Percentiles rank a stretch among this genome's conserved stretches.
Conservation (phyloP, 805 yeast genomes). For the Candida sanyiensis region DNA sequence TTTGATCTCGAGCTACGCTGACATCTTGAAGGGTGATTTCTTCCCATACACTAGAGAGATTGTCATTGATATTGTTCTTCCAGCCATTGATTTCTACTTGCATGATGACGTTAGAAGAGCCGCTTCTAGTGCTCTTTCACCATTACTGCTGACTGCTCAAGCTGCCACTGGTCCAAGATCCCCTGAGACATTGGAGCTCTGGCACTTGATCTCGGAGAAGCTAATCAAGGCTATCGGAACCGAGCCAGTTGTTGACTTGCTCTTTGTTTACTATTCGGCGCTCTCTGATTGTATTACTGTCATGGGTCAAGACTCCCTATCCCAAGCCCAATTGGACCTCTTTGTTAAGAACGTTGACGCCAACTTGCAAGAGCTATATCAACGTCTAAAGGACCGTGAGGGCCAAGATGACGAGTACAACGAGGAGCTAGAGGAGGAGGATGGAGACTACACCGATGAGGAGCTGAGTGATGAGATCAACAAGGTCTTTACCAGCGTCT, state of each 20-base stretch:
- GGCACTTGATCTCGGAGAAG: slow-evolving; percentile 66
- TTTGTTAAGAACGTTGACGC: slow-evolving; percentile 55
- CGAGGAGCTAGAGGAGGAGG: slow-evolving; percentile 82
- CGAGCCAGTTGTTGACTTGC: slow-evolving; percentile 80
- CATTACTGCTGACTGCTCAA: slow-evolving; percentile 59
- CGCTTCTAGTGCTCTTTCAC: slow-evolving; percentile 82
- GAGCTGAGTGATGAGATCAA: slow-evolving; percentile 83
- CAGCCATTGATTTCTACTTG: slow-evolving; percentile 84
- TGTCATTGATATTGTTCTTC: slow-evolving; percentile 72
- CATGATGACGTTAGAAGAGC: slow-evolving; percentile 92
- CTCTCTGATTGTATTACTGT: slow-evolving; percentile 59
- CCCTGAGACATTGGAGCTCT: slow-evolving; percentile 55
- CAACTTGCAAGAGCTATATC: slow-evolving; percentile 61
- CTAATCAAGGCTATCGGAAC: slow-evolving; percentile 59
- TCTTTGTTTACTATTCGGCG: slow-evolving; percentile 72
- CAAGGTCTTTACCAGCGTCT: slow-evolving; percentile 63
- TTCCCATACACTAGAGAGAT: slow-evolving; percentile 78
- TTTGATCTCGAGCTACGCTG: slow-evolving; percentile 75
- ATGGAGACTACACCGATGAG: slow-evolving; percentile 80
- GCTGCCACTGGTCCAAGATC: slow-evolving; percentile 45
- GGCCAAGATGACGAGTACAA: slow-evolving; percentile 78
- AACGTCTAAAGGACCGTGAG: slow-evolving; percentile 67
- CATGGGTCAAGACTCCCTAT: slow-evolving; percentile 60
- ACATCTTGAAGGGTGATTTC: slow-evolving; percentile 75
- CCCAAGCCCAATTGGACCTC: slow-evolving; percentile 45